Percentiles rank a stretch among this genome's conserved stretches.
Conservation (phyloP, 768 basidiomycete genomes). For the Suillus brevipes region DNA sequence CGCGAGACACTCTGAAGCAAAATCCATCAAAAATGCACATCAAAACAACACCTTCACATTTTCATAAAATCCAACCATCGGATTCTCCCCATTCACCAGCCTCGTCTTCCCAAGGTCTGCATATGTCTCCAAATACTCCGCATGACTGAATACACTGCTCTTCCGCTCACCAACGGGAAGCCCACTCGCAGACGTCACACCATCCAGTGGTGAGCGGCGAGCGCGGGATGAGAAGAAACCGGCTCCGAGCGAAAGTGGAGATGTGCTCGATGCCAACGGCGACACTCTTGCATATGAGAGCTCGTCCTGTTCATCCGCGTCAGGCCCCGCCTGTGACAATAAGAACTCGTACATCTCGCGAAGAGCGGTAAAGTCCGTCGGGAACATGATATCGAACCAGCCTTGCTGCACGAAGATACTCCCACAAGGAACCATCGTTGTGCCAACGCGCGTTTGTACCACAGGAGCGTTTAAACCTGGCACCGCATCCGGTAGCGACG, state of each 20-base stretch:
- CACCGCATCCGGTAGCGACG: slow-evolving; percentile 81
- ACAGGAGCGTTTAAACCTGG: slow-evolving; percentile 74
- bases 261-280: slow-evolving; percentile 51
- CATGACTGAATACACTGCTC: slow-evolving; percentile 83
- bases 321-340: slow-evolving; percentile 52
- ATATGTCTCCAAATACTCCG: slow-evolving; percentile 86
- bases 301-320: slow-evolving; percentile 16
- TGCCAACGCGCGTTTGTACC: slow-evolving; percentile 89
- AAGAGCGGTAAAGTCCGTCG: slow-evolving; percentile 82
- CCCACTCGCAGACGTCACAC: slow-evolving; percentile 72
- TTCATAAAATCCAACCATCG: slow-evolving; percentile 85
- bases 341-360: slow-evolving; percentile 89
- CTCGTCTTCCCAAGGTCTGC: slow-evolving; percentile 72
- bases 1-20: neutral
- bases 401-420: slow-evolving; percentile 93
- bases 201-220: slow-evolving; percentile 64
- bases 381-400: slow-evolving; percentile 99
- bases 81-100: slow-evolving; percentile 82
- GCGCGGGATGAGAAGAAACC: slow-evolving; percentile 65
- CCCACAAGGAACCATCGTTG: slow-evolving; percentile 83
- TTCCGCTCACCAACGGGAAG: slow-evolving; percentile 79
- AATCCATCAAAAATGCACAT: slow-evolving; percentile 13
- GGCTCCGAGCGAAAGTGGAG: slow-evolving; percentile 52
- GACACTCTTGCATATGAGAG: slow-evolving; percentile 42
- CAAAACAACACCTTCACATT: slow-evolving; percentile 93